Percentiles rank a stretch among this genome's conserved stretches.
These are phyloP conservation scores for Chlorella sp. DNA, from an alignment of 139 green algal genomes.

Conservation along the genomic window DNA sequence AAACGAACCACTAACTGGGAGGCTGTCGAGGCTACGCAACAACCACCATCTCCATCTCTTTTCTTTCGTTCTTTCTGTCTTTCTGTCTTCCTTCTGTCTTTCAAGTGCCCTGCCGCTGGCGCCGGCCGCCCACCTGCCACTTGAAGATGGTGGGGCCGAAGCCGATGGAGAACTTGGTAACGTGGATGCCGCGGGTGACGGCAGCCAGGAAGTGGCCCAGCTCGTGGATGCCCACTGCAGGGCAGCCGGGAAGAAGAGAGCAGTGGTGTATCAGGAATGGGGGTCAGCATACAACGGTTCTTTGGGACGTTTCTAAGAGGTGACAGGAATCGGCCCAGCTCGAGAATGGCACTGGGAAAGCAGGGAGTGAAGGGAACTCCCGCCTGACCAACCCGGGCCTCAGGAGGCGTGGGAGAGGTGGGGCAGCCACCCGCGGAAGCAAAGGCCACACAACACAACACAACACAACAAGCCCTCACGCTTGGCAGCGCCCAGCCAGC, in stretches of 20 bases:
- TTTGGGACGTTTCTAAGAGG: slow-evolving; percentile 45
- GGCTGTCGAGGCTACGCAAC: no score
- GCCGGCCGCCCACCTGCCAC: slow-evolving; percentile 59
- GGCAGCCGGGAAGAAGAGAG: slow-evolving; percentile 36
- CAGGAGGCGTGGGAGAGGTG: no score
- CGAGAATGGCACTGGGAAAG: slow-evolving; percentile 83
- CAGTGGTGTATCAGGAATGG: neutral
- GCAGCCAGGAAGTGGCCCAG: slow-evolving; percentile 94
- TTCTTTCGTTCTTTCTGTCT: no score
- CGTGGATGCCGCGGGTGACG: slow-evolving; percentile 86
- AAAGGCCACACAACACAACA: no score
- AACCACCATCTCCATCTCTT: no score
- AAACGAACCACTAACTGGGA: no score
- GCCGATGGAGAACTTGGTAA: slow-evolving; percentile 95
- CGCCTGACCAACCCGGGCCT: no score
- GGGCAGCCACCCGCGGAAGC: no score
- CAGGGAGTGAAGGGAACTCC: neutral
- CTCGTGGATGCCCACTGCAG: slow-evolving; percentile 85
- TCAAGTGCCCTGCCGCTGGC: neutral
- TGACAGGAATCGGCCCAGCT: slow-evolving; percentile 92
- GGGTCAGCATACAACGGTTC: neutral
- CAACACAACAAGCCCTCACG: no score
- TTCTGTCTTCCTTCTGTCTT: no score
- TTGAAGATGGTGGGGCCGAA: slow-evolving; percentile 90
- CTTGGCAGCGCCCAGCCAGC: no score